These are phyloP conservation scores for Sarocladium strictum DNA, from an alignment of 2,329 filamentous ascomycete genomes.

Conservation along the genomic window DNA sequence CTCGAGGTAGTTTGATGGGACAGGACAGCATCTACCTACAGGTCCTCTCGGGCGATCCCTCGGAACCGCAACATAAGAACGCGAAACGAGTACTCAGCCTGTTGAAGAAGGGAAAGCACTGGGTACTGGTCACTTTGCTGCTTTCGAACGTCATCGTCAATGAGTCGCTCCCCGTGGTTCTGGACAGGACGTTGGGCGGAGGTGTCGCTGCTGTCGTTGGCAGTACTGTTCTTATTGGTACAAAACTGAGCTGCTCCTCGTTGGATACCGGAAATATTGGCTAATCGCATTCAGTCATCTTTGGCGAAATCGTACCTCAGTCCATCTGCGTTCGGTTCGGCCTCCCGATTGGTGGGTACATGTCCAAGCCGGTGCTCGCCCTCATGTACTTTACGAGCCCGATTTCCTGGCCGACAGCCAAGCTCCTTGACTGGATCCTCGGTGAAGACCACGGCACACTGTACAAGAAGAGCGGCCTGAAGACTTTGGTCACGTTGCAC, in stretches of 20 bases:
- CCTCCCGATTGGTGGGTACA: conserved; percentile 88
- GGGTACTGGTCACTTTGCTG: conserved; percentile 91
- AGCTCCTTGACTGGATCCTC: conserved; percentile 86
- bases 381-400: conserved; percentile 93
- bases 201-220: conserved; percentile 91
- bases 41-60: conserved; percentile 80
- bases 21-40: conserved; percentile 96
- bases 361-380: conserved; percentile 77
- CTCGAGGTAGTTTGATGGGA: conserved; percentile 45
- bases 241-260: conserved; percentile 18
- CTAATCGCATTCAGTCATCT: conserved; percentile 66
- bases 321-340: conserved; percentile 95
- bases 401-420: conserved; percentile 89
- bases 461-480: conserved; percentile 97
- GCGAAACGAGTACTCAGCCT: conserved; percentile 75
- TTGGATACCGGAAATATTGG: conserved; percentile 14
- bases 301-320: conserved; percentile 93
- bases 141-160: conserved; percentile 98
- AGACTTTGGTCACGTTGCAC: conserved; percentile 92
- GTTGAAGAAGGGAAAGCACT: conserved; percentile 87
- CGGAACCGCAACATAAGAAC: conserved; percentile 80
- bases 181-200: conserved; percentile 88
- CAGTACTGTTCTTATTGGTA: conserved; percentile 91
- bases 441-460: conserved; percentile 93
- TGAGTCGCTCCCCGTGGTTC: conserved; percentile 89